These are phyloP conservation scores for Venustampulla echinocandica DNA, from an alignment of 495 filamentous ascomycete species.

Conservation along the genomic window DNA sequence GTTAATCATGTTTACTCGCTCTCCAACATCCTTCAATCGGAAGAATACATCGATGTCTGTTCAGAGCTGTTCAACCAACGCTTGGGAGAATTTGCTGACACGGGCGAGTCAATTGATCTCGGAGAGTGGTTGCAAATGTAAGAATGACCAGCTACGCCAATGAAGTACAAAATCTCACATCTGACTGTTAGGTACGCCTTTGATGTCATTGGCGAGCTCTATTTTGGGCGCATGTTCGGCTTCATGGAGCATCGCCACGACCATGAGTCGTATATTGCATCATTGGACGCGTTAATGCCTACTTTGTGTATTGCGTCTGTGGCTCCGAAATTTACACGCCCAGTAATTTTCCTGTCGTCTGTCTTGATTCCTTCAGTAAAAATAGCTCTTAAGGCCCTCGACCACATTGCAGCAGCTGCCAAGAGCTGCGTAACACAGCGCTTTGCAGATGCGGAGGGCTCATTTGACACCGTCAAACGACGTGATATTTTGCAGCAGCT, in stretches of 20 bases:
- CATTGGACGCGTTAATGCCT: neutral
- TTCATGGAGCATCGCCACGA: slow-evolving; percentile 4
- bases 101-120: neutral
- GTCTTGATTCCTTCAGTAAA: neutral
- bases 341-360: neutral
- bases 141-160: neutral
- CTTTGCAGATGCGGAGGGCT: too few relatives aligned
- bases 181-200: slow-evolving; percentile 25
- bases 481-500: too few relatives aligned
- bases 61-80: neutral
- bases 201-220: slow-evolving; percentile 38
- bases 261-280: neutral
- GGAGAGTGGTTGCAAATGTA: neutral
- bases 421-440: neutral
- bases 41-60: neutral
- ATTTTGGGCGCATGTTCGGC: slow-evolving; percentile 28
- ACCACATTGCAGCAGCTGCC: neutral
- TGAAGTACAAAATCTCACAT: neutral
- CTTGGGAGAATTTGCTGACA: neutral
- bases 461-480: too few relatives aligned
- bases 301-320: neutral
- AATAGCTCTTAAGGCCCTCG: neutral
- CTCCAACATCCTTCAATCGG: neutral
- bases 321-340: neutral
- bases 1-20: neutral